These are phyloP conservation scores for Sclerospora graminicola DNA, from an alignment of 352 stramenopile species.

Conservation along the genomic window DNA sequence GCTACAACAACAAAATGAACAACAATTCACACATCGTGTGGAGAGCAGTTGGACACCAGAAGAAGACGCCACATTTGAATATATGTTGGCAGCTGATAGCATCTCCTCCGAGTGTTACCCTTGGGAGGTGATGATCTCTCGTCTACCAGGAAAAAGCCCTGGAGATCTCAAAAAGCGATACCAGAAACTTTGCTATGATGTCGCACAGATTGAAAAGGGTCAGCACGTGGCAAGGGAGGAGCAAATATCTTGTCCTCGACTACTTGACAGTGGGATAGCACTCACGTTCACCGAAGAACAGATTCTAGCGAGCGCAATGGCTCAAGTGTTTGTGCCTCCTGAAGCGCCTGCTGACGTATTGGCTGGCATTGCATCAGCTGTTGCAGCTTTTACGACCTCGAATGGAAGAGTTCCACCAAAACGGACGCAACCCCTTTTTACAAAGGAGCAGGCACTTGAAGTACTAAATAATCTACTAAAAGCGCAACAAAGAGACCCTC, in stretches of 20 bases:
- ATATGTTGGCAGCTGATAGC: constrained; percentile 38
- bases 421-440: constrained; percentile 27
- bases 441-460: constrained; percentile 24
- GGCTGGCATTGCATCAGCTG: constrained; percentile 37
- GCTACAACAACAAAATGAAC: constrained; percentile 40
- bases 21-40: constrained; percentile 35
- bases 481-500: constrained; percentile 14
- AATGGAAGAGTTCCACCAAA: constrained; percentile 31
- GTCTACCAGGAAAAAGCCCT: constrained; percentile 34
- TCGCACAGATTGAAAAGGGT: constrained; percentile 55
- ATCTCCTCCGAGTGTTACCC: constrained; percentile 31
- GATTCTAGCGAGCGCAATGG: constrained; percentile 36
- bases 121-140: constrained; percentile 48
- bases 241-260: constrained; percentile 11
- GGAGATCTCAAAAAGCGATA: constrained; percentile 54
- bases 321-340: constrained; percentile 38
- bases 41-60: constrained; percentile 49
- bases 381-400: constrained; percentile 44
- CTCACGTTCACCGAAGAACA: constrained; percentile 43
- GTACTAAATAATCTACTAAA: constrained; percentile 23
- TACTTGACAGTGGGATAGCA: constrained; percentile 44
- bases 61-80: constrained; percentile 59
- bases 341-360: constrained; percentile 35
- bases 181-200: constrained; percentile 66
- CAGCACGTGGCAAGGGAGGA: constrained; percentile 48